Percentiles rank a stretch among this genome's conserved stretches.
Evolutionary conservation across 768 basidiomycete genomes (phyloP).

Genomic region (Boletus huronensis): DNA sequence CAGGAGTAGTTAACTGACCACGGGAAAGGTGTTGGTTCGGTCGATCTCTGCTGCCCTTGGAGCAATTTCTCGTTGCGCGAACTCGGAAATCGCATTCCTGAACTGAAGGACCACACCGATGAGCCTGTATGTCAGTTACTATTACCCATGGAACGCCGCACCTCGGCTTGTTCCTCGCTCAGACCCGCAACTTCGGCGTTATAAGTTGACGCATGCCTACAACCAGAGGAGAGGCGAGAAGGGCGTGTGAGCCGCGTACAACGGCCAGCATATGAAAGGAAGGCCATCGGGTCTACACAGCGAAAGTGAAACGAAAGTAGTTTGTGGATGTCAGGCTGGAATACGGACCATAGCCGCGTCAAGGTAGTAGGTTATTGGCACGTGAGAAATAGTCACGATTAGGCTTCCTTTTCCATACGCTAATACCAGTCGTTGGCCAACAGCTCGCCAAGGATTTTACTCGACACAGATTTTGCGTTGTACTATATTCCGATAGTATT

Average conservation of each 20-base stretch:
- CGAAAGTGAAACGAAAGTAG: background rate
- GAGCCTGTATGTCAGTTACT: background rate
- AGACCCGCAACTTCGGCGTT: slow-evolving; percentile 72
- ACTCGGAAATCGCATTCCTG: slow-evolving; percentile 70
- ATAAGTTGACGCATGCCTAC: slow-evolving; percentile 50
- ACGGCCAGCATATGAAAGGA: slow-evolving; percentile 11
- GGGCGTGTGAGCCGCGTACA: slow-evolving; percentile 1
- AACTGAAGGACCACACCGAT: slow-evolving; percentile 49
- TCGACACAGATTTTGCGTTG: slow-evolving; percentile 23
- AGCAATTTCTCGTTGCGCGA: slow-evolving; percentile 80
- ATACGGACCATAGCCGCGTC: slow-evolving; percentile 17
- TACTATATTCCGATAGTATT: slow-evolving; percentile 33
- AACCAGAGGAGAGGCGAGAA: background rate
- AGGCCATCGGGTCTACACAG: slow-evolving; percentile 5
- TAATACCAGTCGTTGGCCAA: too few species aligned
- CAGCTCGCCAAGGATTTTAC: background rate
- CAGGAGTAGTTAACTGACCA: slow-evolving; percentile 40
- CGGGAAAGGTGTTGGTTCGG: slow-evolving; percentile 76
- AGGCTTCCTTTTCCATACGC: too few species aligned
- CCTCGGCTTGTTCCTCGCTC: slow-evolving; percentile 77
- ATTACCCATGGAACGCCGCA: slow-evolving; percentile 29
- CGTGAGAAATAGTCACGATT: slow-evolving; percentile 1
- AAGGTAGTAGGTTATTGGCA: background rate
- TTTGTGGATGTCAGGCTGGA: too few species aligned
- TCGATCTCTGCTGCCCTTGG: slow-evolving; percentile 87